Percentiles rank a stretch among this genome's conserved stretches.
Evolutionary conservation across 345 rosid species (phyloP).

Genomic region (Theobroma cacao): DNA sequence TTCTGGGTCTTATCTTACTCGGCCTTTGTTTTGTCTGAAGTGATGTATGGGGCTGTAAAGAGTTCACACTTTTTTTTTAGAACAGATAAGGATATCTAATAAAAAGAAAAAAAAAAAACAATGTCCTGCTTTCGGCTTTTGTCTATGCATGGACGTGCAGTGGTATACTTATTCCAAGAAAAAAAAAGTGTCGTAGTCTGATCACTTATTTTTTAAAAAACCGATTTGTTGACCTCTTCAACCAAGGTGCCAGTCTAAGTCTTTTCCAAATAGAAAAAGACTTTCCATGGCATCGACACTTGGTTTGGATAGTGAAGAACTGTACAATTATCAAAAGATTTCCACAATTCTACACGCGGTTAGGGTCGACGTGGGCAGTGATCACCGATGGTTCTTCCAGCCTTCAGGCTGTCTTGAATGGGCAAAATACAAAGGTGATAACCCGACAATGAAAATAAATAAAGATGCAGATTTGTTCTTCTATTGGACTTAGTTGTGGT

Average conservation of each 20-base stretch:
- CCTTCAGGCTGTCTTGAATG: background rate
- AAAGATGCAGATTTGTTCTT: background rate
- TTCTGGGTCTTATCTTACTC: background rate
- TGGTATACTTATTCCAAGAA: too few relatives aligned
- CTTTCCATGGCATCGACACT: too few relatives aligned
- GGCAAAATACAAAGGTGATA: background rate
- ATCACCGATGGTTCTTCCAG: background rate
- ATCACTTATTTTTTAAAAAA: background rate
- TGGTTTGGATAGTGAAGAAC: too few relatives aligned
- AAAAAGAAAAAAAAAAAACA: background rate
- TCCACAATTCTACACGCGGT: too few relatives aligned
- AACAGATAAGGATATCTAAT: background rate
- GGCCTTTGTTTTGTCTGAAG: background rate
- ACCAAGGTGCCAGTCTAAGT: too few relatives aligned
- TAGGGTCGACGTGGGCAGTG: too few relatives aligned
- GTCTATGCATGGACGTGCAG: too few relatives aligned
- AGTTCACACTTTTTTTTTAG: background rate
- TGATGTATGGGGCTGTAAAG: background rate
- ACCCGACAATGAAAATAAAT: background rate
- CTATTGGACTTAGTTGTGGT: background rate
- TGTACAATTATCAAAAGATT: too few relatives aligned
- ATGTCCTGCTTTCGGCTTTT: background rate
- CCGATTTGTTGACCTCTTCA: too few relatives aligned
- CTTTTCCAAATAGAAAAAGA: too few relatives aligned
- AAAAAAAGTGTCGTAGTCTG: background rate